These are phyloP conservation scores for Trypanosoma platydactyli DNA, from an alignment of 208 protist species.

Conservation along the genomic window DNA sequence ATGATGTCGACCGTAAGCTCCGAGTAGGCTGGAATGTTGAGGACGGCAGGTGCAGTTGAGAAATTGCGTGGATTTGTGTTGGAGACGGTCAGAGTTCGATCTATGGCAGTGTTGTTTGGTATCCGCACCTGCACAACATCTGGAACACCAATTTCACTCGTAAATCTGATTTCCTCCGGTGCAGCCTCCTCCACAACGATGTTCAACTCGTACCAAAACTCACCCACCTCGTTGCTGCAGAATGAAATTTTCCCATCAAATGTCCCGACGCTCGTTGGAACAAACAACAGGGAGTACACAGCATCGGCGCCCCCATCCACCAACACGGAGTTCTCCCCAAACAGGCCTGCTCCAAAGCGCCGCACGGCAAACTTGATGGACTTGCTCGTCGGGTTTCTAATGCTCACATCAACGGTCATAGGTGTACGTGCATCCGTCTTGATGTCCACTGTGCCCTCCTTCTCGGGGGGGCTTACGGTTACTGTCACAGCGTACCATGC, in stretches of 20 bases:
- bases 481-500: conserved; percentile 92
- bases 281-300: conserved; percentile 83
- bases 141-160: conserved; percentile 67
- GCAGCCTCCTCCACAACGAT: conserved; percentile 73
- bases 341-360: conserved; percentile 70
- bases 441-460: conserved; percentile 85
- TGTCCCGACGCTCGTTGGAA: conserved; percentile 74
- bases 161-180: conserved; percentile 72
- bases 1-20: conserved; percentile 60
- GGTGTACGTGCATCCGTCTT: conserved; percentile 76
- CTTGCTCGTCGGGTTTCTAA: conserved; percentile 81
- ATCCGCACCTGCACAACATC: conserved; percentile 59
- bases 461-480: conserved; percentile 73
- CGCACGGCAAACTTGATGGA: conserved; percentile 77
- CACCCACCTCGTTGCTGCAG: conserved; percentile 85
- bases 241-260: conserved; percentile 82
- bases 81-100: conserved; percentile 51
- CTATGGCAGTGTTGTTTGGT: conserved; percentile 68
- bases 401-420: conserved; percentile 82
- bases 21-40: conserved; percentile 53
- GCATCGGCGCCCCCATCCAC: conserved; percentile 44
- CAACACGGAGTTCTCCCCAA: conserved; percentile 71
- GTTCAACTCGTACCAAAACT: conserved; percentile 93
- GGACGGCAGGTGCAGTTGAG: conserved; percentile 35
- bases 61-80: conserved; percentile 75